These are phyloP conservation scores for Talaromyces ruber DNA, from an alignment of 495 filamentous ascomycete genomes.

Conservation along the genomic window DNA sequence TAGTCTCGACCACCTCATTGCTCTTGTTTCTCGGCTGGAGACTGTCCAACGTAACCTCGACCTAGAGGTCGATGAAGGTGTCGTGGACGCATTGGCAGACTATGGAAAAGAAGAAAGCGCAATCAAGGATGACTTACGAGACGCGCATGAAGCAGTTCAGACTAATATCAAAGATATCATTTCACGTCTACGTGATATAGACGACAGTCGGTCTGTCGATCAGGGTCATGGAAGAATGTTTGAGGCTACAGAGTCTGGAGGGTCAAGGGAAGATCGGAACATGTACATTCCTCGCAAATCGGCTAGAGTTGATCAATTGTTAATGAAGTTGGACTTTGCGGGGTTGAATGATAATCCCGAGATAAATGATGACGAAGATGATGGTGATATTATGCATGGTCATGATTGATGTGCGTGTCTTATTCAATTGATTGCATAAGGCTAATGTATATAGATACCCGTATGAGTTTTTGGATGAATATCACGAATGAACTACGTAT, in stretches of 20 bases:
- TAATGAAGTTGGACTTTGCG: constrained; percentile 82
- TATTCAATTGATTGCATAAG: not conserved
- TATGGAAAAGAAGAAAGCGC: constrained; percentile 59
- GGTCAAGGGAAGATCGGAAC: constrained; percentile 9
- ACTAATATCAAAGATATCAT: constrained; percentile 57
- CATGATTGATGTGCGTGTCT: not conserved
- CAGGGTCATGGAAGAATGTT: constrained; percentile 33
- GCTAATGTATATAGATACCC: not conserved
- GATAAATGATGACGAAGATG: not conserved
- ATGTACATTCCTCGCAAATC: constrained; percentile 54
- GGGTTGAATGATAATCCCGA: constrained; percentile 21
- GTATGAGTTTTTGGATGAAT: not conserved
- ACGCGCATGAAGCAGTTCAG: constrained; percentile 23
- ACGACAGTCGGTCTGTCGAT: constrained; percentile 39
- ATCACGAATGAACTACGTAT: not conserved
- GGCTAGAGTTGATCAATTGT: constrained; percentile 66
- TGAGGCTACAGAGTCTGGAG: constrained; percentile 12
- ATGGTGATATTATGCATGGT: not conserved
- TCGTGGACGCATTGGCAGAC: constrained; percentile 64
- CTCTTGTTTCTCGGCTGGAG: constrained; percentile 63
- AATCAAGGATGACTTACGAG: constrained; percentile 46
- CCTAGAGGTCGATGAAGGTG: constrained; percentile 68
- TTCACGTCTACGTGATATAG: constrained; percentile 47
- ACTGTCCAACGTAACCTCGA: constrained; percentile 63
- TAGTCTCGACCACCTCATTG: constrained; percentile 68